Evolutionary conservation across 257 asterid genomes (phyloP).

Genomic region (Penstemon eatonii): DNA sequence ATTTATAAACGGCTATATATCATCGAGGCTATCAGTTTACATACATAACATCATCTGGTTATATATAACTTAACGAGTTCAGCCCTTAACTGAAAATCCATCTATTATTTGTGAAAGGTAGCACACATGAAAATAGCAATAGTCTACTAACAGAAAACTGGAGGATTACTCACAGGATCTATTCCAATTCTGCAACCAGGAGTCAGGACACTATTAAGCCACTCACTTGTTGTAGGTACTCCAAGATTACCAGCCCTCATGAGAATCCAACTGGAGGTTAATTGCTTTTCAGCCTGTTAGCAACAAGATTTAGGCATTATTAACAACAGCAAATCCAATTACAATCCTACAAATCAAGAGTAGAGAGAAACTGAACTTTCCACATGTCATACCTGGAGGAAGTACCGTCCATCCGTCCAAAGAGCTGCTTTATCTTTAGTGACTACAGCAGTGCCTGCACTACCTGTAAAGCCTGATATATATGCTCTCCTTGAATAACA

Average conservation of each 20-base stretch:
- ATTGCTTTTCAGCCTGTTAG: constrained; percentile 86
- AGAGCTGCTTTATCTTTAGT: constrained; percentile 95
- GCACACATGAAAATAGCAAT: not conserved
- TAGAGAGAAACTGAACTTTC: not conserved
- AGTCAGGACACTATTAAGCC: constrained; percentile 76
- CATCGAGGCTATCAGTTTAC: constrained; percentile 6
- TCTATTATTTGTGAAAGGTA: not conserved
- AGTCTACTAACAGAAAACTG: constrained; percentile 11
- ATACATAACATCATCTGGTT: not conserved
- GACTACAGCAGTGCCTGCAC: constrained; percentile 97
- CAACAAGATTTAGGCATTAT: constrained; percentile 24
- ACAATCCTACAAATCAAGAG: not conserved
- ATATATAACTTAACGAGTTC: constrained; percentile 6
- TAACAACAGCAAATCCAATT: constrained; percentile 20
- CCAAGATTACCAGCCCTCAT: constrained; percentile 92
- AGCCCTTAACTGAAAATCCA: constrained; percentile 8
- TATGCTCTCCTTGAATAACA: constrained; percentile 88
- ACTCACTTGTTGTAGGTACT: constrained; percentile 78
- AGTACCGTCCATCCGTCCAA: constrained; percentile 98
- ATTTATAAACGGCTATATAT: constrained; percentile 1
- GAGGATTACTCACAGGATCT: constrained; percentile 85
- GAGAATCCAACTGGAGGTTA: constrained; percentile 79
- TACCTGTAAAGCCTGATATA: constrained; percentile 93
- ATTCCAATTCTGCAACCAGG: constrained; percentile 95
- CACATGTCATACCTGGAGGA: constrained; percentile 68